A percentile compares a stretch with the other conserved stretches of the same genome.
Conservation (phyloP, 306 rosid species). For the Sechiopsis laciniata region DNA sequence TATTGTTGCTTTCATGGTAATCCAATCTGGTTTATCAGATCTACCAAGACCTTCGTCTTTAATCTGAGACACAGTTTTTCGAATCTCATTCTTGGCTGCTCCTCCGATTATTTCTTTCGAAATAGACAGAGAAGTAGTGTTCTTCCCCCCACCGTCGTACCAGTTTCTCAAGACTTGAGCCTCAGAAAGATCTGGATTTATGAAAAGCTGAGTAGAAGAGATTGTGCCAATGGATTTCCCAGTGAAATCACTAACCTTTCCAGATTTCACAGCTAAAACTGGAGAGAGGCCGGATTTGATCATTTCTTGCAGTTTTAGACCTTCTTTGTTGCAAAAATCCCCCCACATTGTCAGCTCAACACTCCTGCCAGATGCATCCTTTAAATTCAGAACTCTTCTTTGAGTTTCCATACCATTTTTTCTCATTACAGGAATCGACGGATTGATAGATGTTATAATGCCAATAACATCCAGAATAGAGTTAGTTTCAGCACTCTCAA, state of each 20-base stretch:
- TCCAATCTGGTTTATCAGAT: slow-evolving; percentile 92
- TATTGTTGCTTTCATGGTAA: slow-evolving; percentile 71
- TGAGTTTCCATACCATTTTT: slow-evolving; percentile 98
- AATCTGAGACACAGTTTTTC: slow-evolving; percentile 85
- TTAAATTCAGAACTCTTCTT: slow-evolving; percentile 69
- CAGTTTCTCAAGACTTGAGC: slow-evolving; percentile 60
- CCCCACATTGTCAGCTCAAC: slow-evolving; percentile 96
- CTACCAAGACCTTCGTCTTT: slow-evolving; percentile 92
- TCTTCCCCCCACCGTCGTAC: slow-evolving; percentile 76
- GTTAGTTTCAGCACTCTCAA: slow-evolving; percentile 68
- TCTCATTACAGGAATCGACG: slow-evolving; percentile 84
- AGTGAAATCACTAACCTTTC: slow-evolving; percentile 81
- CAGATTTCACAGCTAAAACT: slow-evolving; percentile 81
- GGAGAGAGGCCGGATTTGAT: slow-evolving; percentile 54
- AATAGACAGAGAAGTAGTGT: slow-evolving; percentile 57
- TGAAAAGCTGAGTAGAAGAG: slow-evolving; percentile 78
- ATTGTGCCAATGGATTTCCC: slow-evolving; percentile 90
- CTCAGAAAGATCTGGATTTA: slow-evolving; percentile 75
- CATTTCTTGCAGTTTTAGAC: slow-evolving; percentile 76
- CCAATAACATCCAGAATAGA: slow-evolving; percentile 79
- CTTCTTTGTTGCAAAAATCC: slow-evolving; percentile 91
- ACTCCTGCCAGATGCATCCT: slow-evolving; percentile 71
- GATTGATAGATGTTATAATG: slow-evolving; percentile 66
- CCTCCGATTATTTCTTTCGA: slow-evolving; percentile 63
- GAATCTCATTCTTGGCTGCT: slow-evolving; percentile 64